Base-by-base conservation (phyloP, 2,329 filamentous ascomycete species). In the Fusarium coffeatum region DNA sequence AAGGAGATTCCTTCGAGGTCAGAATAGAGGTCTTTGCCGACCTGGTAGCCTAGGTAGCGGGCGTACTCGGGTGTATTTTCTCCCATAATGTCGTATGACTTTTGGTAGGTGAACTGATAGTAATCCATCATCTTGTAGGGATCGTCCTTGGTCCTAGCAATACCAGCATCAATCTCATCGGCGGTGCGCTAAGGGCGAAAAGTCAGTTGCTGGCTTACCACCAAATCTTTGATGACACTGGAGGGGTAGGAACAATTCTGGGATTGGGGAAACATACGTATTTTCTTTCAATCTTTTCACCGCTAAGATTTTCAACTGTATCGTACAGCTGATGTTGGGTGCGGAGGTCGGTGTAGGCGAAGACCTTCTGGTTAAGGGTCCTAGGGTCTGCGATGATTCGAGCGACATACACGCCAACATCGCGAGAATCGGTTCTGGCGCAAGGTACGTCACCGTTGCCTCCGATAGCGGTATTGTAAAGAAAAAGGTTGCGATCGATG, bases 341-440 rank as follows among this genome's bases (percentile, higher is more conserved):
- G 46, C 78, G 69, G 2, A 84, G 72, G 32, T 86, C 82, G 63
- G 79, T 81, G 68, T 85, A 86, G 6, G 79, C 80, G 54, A 86
- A 80, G 3, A 89, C 83, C 64, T 76, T 80, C 68, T 82, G 81
- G 76, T 89, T 88, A 43, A 88, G 57, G 2, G 87, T 89, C 8
- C 85, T 76, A 7, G 80, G 77, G 65, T 89, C 87, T 4, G 74
- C 69, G 41, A 89, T 82, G 64, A 89, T 85, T 28, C 77, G 74
- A 1, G 84, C 86, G 7, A 85, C 81, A 66, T 83, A 87, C 15
- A 23, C 18, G 15, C 42, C 42, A 28, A 47, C 27, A n/a, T 47
- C 43, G 23, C 43, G 22, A 12, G 18, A n/a, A 27, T 47, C 25
- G 18, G 23, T 47, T 11, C 23, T 18, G 27, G 43, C 25, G 13